phyloP scores from a whole-genome alignment of 1,284 basidiomycete genomes.

The Leccinum subatratum region DNA sequence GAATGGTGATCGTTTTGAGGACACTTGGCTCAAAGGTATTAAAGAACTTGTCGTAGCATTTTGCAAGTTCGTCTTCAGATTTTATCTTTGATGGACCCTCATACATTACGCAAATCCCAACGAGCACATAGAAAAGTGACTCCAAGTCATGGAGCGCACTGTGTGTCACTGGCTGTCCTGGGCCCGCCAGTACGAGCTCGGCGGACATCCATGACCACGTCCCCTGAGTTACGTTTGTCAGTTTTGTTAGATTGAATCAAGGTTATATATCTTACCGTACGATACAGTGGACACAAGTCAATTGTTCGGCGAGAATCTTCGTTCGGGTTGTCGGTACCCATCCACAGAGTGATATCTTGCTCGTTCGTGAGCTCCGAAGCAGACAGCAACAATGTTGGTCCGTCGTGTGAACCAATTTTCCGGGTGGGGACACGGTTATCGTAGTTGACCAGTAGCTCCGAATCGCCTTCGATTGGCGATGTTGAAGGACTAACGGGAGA shows the following conservation, averaged over 20 bases:
- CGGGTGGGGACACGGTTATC: conserved; percentile 3
- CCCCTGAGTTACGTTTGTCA: neutral
- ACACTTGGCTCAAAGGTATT: neutral
- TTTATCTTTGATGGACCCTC: neutral
- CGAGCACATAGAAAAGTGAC: neutral
- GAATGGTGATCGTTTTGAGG: neutral
- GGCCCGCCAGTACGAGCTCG: neutral
- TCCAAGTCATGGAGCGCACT: neutral
- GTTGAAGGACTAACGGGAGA: neutral
- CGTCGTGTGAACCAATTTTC: neutral
- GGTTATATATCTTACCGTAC: neutral
- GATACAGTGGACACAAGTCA: conserved; percentile 8
- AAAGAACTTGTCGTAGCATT: neutral
- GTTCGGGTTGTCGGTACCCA: conserved; percentile 5
- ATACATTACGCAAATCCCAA: neutral
- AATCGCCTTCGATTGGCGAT: neutral
- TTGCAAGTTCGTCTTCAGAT: neutral
- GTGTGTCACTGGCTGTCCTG: neutral
- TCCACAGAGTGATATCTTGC: conserved; percentile 6
- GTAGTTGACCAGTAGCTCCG: neutral
- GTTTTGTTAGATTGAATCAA: neutral
- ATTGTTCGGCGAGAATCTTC: conserved; percentile 3
- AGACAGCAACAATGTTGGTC: neutral
- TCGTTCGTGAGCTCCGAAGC: conserved; percentile 1
- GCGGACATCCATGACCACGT: neutral